Base-by-base conservation (phyloP, 768 basidiomycete species). In the Hypholoma fasciculare region DNA sequence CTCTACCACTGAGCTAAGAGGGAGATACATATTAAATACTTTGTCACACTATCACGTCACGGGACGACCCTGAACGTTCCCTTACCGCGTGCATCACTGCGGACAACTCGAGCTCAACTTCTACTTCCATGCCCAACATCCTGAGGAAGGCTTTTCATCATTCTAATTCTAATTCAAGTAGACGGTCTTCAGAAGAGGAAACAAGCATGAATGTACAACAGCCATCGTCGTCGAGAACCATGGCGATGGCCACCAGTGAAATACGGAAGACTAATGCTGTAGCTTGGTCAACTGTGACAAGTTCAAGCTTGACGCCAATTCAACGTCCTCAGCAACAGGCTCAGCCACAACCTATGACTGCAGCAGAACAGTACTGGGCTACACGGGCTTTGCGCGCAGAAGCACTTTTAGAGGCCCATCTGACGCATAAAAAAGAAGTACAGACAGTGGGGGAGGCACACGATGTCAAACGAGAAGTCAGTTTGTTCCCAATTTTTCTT, bases 341-440 rank as follows among this genome's bases (percentile, higher is more conserved):
- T 7, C 26, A 40, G 1, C 56, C 56, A 26, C 61, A 67, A 9
- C 67, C 71, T 1, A 53, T 68, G 43, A 70, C 70, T 7, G 63
- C 66, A 7, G 62, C 53, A 19, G 86, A 85, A 62, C 83, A 82
- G 59, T 88, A 88, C 64, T 90, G 89, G 89, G 85, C 84, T 26
- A 73, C 81, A 14, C 82, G 89, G 3, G 87, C 89, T 3, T 62
- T 88, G 20, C 77, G 81, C 3, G 88, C 88, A 0, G 89, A 91
- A 66, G 79, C 84, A 2, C 69, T 87, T 39, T 74, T 90, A 2
- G 70, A 77, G 0, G 81, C 80, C 23, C 76, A 77, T 39, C 73
- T 74, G 34, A 69, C 66, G 17, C 84, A 88, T 65, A 77, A 80
- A 43, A 67, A 68, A 11, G 86, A 88, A 49, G 63, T 88, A 34